Base-by-base conservation (phyloP, 176 grass and related monocot genomes). In the Raddia guianensis region DNA sequence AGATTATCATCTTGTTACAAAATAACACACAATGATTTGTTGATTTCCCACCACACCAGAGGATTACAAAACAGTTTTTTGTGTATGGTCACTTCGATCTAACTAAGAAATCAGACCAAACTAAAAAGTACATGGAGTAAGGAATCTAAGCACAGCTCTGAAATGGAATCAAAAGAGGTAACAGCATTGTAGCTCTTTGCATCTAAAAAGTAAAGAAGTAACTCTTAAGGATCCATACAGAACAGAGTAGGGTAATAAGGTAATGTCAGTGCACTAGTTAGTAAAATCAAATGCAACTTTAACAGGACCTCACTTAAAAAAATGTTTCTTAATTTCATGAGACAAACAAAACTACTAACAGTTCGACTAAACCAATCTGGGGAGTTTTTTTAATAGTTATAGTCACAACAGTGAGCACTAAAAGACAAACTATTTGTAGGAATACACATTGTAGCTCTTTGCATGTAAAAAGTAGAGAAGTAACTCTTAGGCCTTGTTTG, bases 251-350 rank as follows among this genome's bases (percentile, higher is more conserved):
- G 37, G 18, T 69, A 66, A 66, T 56, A 66, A 40, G 73, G 59
- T 66, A 65, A 73, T 73, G 48, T 9, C 15, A 63, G 1, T 6
- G 7, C 18, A 3, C 13, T 54, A 63, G 10, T 49, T 18, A 72
- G 49, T 27, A 15, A 16, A 73, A 73, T 53, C 49, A 53, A 52
- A 43, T 15, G 15, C 20, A 33, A 0, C 33, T n/a, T 81, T 45
- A 75, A 51, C 12, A 2, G 9, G 7, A 68, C 60, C n/a, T 16
- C 43, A 51, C 10, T 49, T 77, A 59, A 59, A 37, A 16, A 42
- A 80, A 80, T 49, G 3, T 40, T 42, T 60, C 12, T 68, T 68
- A 86, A 48, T 81, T 86, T 35, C 18, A 49, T 66, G 60, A 32
- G 21, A 52, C 9, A 62, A 75, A 75, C 48, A 78, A n/a, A 76